Evolutionary conservation across 805 yeast genomes (phyloP), one percentile per base, ranked within the genome.

Genomic region (Torulaspora delbrueckii): DNA sequence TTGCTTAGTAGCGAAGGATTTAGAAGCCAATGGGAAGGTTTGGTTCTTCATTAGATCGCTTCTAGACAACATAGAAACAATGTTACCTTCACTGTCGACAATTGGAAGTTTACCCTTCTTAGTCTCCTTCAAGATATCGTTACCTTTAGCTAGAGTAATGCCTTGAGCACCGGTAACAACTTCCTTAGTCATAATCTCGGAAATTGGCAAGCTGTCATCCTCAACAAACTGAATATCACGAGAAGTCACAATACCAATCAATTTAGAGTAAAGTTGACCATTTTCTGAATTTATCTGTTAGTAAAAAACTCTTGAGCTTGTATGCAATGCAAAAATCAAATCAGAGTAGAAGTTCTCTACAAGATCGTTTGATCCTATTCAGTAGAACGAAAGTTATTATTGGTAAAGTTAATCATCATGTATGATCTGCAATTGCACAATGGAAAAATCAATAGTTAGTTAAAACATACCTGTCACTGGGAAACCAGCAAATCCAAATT

Each of bases 341-440:
- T 69, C 78, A 75, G 81, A 60, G 62, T 57, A 66, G 62, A 68
- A 58, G 55, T 66, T 83, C 59, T 89, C 97, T 95, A 71, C 96
- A 88, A 79, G 95, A 86, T 89, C 93, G 95, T 84, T 82, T 82
- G 93, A 86, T 84, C 95, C 66, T 66, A 74, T 62, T 84, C 96
- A 96, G 98, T 84, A 91, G 99, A 91, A 91, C 98, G 99, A 91
- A 91, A 91, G 98, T 91, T 89, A 86, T 76, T 68, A 65, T 67
- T 59, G 58, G 54, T 55, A 43, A 52, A 58, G 62, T 55, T 64
- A 63, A 75, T 81, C 85, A 81, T 81, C 86, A 81, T 65, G 30
- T 57, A 43, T 48, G 35, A 40, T 27, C 18, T 27, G 37, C 27
- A 22, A 25, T 38, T 8, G 34, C 27, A 32, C 27, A 9, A 5